phyloP scores from a whole-genome alignment of 2,329 filamentous ascomycete genomes.

The Stagonosporopsis cucurbitacearum region DNA sequence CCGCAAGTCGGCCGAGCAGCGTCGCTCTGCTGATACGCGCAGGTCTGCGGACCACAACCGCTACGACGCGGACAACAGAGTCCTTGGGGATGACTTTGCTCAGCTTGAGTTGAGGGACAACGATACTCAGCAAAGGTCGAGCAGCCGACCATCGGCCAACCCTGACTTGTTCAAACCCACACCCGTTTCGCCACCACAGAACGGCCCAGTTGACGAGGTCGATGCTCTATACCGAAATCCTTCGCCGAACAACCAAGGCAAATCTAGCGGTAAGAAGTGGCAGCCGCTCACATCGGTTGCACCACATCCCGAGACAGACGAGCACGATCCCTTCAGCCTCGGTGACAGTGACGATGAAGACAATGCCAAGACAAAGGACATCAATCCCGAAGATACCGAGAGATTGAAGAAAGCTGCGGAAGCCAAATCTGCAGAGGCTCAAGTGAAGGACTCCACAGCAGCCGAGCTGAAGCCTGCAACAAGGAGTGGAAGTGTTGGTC shows the following conservation, averaged over 20 bases:
- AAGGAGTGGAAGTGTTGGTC: constrained; percentile 51
- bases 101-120: constrained; percentile 67
- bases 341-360: constrained; percentile 94
- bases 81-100: constrained; percentile 88
- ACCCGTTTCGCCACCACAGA: constrained; percentile 59
- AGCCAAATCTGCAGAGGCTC: constrained; percentile 54
- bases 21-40: constrained; percentile 73
- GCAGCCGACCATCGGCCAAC: constrained; percentile 70
- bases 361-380: constrained; percentile 72
- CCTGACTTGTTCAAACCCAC: constrained; percentile 80
- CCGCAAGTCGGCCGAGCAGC: constrained; percentile 50
- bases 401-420: constrained; percentile 58
- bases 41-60: constrained; percentile 87
- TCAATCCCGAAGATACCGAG: constrained; percentile 60
- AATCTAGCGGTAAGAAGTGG: constrained; percentile 88
- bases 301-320: constrained; percentile 76
- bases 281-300: constrained; percentile 88
- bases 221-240: constrained; percentile 69
- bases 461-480: constrained; percentile 48
- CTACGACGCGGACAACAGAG: constrained; percentile 92
- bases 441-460: constrained; percentile 32
- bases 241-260: constrained; percentile 43
- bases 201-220: constrained; percentile 78
- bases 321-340: constrained; percentile 95
- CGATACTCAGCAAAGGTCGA: constrained; percentile 64